Evolutionary conservation across 495 filamentous ascomycete species (phyloP).

Genomic region (Penicillium desertorum): DNA sequence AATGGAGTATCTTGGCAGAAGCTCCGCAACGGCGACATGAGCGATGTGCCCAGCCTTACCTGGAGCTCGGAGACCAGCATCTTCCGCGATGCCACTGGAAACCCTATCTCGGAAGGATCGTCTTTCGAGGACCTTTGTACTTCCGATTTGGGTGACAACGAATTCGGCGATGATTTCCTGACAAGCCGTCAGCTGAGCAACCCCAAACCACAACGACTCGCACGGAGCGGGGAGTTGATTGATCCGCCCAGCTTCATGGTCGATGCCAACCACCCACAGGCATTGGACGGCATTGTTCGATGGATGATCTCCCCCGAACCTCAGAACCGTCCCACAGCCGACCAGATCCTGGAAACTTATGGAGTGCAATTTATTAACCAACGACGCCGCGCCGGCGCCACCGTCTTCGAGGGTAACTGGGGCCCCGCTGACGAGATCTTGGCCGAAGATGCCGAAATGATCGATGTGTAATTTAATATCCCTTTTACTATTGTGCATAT

Average conservation of each 20-base stretch:
- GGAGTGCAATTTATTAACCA: slow-evolving; percentile 73
- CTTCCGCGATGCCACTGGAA: slow-evolving; percentile 72
- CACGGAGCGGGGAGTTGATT: slow-evolving; percentile 64
- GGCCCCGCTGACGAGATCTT: slow-evolving; percentile 76
- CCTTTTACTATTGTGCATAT: slow-evolving; percentile 41
- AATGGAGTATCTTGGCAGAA: slow-evolving; percentile 88
- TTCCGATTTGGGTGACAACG: slow-evolving; percentile 50
- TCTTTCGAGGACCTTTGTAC: slow-evolving; percentile 54
- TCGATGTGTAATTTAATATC: slow-evolving; percentile 58
- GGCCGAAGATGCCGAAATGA: slow-evolving; percentile 70
- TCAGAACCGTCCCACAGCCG: slow-evolving; percentile 66
- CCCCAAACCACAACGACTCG: slow-evolving; percentile 32
- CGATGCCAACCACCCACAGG: slow-evolving; percentile 62
- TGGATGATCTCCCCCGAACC: slow-evolving; percentile 85
- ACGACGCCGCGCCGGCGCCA: slow-evolving; percentile 79
- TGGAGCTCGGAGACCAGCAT: slow-evolving; percentile 70
- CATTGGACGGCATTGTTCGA: slow-evolving; percentile 79
- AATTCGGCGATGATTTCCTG: slow-evolving; percentile 39
- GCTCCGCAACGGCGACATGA: slow-evolving; percentile 82
- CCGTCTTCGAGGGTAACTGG: slow-evolving; percentile 93
- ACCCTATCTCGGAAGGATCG: slow-evolving; percentile 51
- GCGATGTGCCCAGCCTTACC: slow-evolving; percentile 79
- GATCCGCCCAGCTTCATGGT: slow-evolving; percentile 85
- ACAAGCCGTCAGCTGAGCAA: slow-evolving; percentile 27
- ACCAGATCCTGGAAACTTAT: slow-evolving; percentile 64